Conservation (phyloP, 495 filamentous ascomycete species). For the Polyplosphaeria fusca region DNA sequence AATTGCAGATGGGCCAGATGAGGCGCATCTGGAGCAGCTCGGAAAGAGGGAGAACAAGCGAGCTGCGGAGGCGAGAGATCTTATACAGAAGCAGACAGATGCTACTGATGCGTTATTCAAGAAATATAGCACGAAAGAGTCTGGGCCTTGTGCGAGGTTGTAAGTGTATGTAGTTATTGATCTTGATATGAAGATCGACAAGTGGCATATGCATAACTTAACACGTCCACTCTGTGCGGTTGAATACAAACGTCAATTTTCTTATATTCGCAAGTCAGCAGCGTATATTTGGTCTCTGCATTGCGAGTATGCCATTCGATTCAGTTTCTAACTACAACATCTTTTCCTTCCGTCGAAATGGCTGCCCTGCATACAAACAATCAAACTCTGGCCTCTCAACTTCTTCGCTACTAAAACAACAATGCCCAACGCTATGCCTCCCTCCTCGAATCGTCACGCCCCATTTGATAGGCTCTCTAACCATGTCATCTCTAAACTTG, state of each 20-base stretch:
- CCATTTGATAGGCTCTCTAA: conserved; percentile 9
- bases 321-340: too few relatives aligned
- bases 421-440: conserved; percentile 9
- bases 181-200: background rate
- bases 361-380: conserved; percentile 11
- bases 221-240: too few relatives aligned
- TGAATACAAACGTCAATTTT: too few relatives aligned
- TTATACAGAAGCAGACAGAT: conserved; percentile 23
- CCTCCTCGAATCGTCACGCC: conserved; percentile 8
- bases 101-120: conserved; percentile 20
- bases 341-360: background rate
- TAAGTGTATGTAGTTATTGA: conserved; percentile 1
- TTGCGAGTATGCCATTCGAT: too few relatives aligned
- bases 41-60: conserved; percentile 78
- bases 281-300: too few relatives aligned
- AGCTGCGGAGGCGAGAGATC: conserved; percentile 13
- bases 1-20: conserved; percentile 88
- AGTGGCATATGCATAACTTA: too few relatives aligned
- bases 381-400: conserved; percentile 1
- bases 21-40: conserved; percentile 90
- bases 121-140: conserved; percentile 19
- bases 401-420: conserved; percentile 9
- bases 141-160: conserved; percentile 12
- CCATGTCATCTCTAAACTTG: background rate
- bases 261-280: too few relatives aligned